These are phyloP conservation scores for Halocafeteria seosinensis DNA, from an alignment of 108 stramenopile species.

Conservation along the genomic window DNA sequence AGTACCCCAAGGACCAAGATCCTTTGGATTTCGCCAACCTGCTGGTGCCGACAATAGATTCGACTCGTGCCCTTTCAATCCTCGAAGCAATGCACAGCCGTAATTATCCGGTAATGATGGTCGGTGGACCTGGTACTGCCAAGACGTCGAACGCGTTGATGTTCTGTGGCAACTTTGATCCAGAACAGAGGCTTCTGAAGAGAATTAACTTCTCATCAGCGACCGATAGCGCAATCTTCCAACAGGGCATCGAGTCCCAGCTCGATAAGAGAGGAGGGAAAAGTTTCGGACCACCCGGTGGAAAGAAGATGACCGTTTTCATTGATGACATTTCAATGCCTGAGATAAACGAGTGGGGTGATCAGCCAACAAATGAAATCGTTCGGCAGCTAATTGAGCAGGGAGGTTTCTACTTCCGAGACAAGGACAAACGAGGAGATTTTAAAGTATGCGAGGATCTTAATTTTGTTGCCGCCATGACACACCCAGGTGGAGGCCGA, in stretches of 20 bases:
- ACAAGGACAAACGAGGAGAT: constrained; percentile 75
- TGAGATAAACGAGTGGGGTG: constrained; percentile 73
- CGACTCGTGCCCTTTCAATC: constrained; percentile 52
- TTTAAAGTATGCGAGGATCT: constrained; percentile 70
- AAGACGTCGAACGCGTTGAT: constrained; percentile 70
- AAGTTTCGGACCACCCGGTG: constrained; percentile 67
- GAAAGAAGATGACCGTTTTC: constrained; percentile 76
- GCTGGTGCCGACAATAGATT: constrained; percentile 74
- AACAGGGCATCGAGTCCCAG: constrained; percentile 61
- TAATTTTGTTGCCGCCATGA: constrained; percentile 65
- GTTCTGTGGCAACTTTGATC: constrained; percentile 53
- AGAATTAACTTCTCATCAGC: constrained; percentile 68
- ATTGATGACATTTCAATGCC: constrained; percentile 74
- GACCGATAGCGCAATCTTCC: constrained; percentile 66
- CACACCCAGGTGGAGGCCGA: constrained; percentile 65
- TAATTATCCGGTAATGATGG: constrained; percentile 48
- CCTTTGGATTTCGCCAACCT: constrained; percentile 64
- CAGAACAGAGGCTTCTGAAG: constrained; percentile 46
- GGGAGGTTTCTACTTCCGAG: constrained; percentile 65
- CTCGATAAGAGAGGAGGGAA: constrained; percentile 73
- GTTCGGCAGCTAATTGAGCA: constrained; percentile 60
- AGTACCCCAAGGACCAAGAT: constrained; percentile 47
- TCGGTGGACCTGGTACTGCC: constrained; percentile 70
- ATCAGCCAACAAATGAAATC: constrained; percentile 69
- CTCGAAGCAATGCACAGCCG: constrained; percentile 52